phyloP scores from a whole-genome alignment of 2,329 filamentous ascomycete genomes.

The Alternaria ethzedia region DNA sequence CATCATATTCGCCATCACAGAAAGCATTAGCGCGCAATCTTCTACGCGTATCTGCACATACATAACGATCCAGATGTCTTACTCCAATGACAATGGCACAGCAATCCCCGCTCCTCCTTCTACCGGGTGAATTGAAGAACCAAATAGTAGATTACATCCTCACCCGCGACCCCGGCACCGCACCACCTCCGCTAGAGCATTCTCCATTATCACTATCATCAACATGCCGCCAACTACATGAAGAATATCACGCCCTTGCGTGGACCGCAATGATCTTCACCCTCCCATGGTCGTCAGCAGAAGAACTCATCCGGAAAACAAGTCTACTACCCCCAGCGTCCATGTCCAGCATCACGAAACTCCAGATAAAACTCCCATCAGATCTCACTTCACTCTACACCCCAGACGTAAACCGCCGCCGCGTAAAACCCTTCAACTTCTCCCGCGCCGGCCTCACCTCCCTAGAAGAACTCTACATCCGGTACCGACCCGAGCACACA shows the following conservation, averaged over 20 bases:
- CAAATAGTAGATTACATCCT: conserved; percentile 22
- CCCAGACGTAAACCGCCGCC: conserved; percentile 1
- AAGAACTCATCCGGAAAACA: conserved; percentile 2
- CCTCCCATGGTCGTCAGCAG: not conserved
- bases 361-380: conserved; percentile 10
- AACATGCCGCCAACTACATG: conserved; percentile 24
- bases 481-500: conserved; percentile 2
- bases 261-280: conserved; percentile 19
- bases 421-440: conserved; percentile 14
- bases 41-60: not conserved
- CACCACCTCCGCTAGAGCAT: conserved; percentile 9
- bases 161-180: conserved; percentile 3
- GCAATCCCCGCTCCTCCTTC: conserved; percentile 10
- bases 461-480: conserved; percentile 24
- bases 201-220: conserved; percentile 24
- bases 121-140: conserved; percentile 28
- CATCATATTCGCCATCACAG: not conserved
- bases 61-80: not conserved
- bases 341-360: conserved; percentile 11
- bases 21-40: not conserved
- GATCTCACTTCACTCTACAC: not conserved
- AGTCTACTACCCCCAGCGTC: not conserved
- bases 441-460: conserved; percentile 15
- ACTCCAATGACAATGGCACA: not conserved
- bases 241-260: conserved; percentile 19